These are phyloP conservation scores for Clavispora carvajalis DNA, from an alignment of 805 yeast genomes.

Conservation along the genomic window DNA sequence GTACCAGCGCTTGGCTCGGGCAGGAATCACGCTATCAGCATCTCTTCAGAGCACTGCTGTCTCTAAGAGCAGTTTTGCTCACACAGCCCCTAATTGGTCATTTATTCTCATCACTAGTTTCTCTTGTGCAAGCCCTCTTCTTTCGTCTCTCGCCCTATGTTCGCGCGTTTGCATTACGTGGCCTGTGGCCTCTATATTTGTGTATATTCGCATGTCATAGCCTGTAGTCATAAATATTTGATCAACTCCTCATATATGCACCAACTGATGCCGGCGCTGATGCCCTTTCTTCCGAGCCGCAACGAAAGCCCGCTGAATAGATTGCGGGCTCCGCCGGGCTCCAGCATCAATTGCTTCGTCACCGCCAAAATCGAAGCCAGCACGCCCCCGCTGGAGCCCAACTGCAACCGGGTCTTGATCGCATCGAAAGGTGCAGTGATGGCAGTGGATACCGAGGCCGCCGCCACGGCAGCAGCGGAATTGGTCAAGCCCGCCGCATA, in stretches of 20 bases:
- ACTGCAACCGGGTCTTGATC: conserved; percentile 85
- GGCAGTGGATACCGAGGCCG: conserved; percentile 78
- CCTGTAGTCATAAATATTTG: conserved; percentile 17
- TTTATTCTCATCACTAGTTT: too few relatives aligned
- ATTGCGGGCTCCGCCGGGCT: conserved; percentile 45
- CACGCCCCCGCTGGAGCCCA: conserved; percentile 40
- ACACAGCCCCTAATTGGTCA: too few relatives aligned
- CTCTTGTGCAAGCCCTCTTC: too few relatives aligned
- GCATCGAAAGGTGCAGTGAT: conserved; percentile 95
- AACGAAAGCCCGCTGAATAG: conserved; percentile 82
- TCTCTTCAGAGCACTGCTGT: too few relatives aligned
- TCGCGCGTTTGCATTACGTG: too few relatives aligned
- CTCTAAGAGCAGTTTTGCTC: too few relatives aligned
- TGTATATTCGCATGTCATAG: background rate
- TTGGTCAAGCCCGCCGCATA: conserved; percentile 55
- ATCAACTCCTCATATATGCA: conserved; percentile 90
- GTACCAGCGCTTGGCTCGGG: too few relatives aligned
- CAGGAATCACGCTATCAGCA: too few relatives aligned
- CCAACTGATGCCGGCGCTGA: conserved; percentile 96
- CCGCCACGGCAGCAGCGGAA: conserved; percentile 66
- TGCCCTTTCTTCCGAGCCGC: conserved; percentile 76
- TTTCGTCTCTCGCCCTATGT: too few relatives aligned
- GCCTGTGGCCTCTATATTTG: too few relatives aligned
- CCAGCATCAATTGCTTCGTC: conserved; percentile 37
- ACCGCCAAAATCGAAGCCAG: conserved; percentile 34